Evolutionary conservation across 108 stramenopile genomes (phyloP).

Genomic region (Fistulifera solaris): DNA sequence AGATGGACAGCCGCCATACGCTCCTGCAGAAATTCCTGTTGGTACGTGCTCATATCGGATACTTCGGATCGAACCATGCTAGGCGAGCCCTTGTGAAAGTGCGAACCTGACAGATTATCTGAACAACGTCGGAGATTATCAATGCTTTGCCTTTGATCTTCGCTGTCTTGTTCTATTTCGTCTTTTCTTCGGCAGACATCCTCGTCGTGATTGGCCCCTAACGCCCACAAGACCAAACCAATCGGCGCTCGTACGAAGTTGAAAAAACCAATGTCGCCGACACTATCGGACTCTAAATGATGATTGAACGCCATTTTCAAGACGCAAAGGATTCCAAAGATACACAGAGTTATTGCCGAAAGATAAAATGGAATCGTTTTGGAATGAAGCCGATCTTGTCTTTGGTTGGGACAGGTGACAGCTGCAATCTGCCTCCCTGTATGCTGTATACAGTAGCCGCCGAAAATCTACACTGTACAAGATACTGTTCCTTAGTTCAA

Average conservation of each 20-base stretch:
- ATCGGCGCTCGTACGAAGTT: constrained; percentile 49
- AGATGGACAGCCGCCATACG: constrained; percentile 10
- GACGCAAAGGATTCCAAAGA: not conserved
- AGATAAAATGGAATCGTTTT: not conserved
- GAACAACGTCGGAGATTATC: no score
- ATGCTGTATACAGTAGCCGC: no score
- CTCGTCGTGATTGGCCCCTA: constrained; percentile 35
- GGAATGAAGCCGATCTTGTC: not conserved
- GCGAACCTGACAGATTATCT: not conserved
- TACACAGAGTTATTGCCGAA: not conserved
- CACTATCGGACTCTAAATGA: constrained; percentile 57
- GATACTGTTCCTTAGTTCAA: no score
- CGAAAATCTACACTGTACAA: no score
- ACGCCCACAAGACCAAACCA: constrained; percentile 38
- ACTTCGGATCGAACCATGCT: not conserved
- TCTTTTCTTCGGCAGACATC: not conserved
- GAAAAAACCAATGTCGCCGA: constrained; percentile 57
- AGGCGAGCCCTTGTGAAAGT: not conserved
- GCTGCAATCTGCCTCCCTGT: no score
- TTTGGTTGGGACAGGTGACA: no score
- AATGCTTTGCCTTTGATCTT: not conserved
- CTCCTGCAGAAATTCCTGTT: constrained; percentile 14
- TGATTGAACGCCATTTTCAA: constrained; percentile 72
- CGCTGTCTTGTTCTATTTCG: constrained; percentile 3
- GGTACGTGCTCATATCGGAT: constrained; percentile 9